Evolutionary conservation across 2,329 filamentous ascomycete species (phyloP).

Genomic region (Zymoseptoria brevis): DNA sequence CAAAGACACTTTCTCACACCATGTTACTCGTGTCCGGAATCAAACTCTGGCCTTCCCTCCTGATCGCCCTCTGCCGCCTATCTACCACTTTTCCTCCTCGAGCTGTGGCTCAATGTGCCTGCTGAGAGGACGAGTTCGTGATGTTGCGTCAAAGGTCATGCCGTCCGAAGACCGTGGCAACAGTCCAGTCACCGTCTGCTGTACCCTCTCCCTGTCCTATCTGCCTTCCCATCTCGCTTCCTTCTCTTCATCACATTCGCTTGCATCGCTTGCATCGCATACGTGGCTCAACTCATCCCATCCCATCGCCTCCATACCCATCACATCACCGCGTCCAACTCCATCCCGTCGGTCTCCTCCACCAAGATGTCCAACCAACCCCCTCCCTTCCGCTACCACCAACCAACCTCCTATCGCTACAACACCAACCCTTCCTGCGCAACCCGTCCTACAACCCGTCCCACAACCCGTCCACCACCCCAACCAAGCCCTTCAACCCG

Average conservation of each 20-base stretch:
- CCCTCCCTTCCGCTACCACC: background rate
- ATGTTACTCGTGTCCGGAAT: background rate
- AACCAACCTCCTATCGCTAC: background rate
- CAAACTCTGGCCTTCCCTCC: background rate
- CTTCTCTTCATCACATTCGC: background rate
- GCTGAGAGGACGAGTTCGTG: background rate
- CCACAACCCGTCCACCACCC: constrained; percentile 1
- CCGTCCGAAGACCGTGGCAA: background rate
- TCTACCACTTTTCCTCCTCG: background rate
- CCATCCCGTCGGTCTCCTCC: too few relatives aligned
- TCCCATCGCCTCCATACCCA: background rate
- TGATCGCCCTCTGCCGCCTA: background rate
- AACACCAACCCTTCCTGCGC: background rate
- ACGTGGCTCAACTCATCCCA: background rate
- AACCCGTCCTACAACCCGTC: constrained; percentile 1
- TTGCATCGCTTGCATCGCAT: background rate
- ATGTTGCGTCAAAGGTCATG: background rate
- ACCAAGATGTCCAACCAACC: background rate
- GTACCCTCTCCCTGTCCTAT: background rate
- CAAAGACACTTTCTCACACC: background rate
- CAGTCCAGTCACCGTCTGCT: background rate
- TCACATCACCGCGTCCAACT: too few relatives aligned
- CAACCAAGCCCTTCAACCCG: too few relatives aligned
- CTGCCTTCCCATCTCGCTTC: background rate
- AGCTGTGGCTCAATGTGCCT: background rate